Evolutionary conservation across 1,139 yeast species (phyloP).

Genomic region (Pichia inconspicua): DNA sequence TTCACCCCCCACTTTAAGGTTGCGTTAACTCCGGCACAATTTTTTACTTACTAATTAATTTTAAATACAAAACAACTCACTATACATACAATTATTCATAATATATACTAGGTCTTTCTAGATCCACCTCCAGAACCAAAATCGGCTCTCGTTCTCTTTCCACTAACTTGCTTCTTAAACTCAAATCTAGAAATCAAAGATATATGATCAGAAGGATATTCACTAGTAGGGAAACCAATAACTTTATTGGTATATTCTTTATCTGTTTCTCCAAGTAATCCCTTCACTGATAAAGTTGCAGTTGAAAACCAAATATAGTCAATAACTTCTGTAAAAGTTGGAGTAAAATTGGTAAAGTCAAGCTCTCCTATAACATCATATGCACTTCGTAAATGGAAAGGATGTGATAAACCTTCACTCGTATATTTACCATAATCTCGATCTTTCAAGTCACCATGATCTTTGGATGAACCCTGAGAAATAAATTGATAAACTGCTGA

Average conservation of each 20-base stretch:
- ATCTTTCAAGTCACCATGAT: constrained; percentile 76
- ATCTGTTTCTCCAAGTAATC: constrained; percentile 80
- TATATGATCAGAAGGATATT: constrained; percentile 91
- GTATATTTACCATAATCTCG: constrained; percentile 89
- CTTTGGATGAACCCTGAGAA: constrained; percentile 65
- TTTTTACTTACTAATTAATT: not conserved
- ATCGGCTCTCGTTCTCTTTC: constrained; percentile 45
- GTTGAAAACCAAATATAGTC: constrained; percentile 96
- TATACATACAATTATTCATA: not conserved
- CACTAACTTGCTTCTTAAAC: constrained; percentile 45
- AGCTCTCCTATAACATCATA: constrained; percentile 80
- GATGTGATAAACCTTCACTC: constrained; percentile 79
- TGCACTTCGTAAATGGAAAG: constrained; percentile 75
- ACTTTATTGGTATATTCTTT: constrained; percentile 64
- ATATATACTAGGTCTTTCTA: constrained; percentile 34
- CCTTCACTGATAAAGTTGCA: constrained; percentile 67
- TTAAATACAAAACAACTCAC: constrained; percentile 1
- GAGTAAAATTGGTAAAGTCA: constrained; percentile 91
- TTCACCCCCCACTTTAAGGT: no score
- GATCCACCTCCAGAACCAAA: constrained; percentile 33
- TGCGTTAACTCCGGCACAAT: no score
- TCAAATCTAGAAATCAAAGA: constrained; percentile 75
- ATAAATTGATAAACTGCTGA: constrained; percentile 91
- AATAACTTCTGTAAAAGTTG: constrained; percentile 85
- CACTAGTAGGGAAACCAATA: constrained; percentile 91